These are phyloP conservation scores for Piloderma croceum DNA, from an alignment of 768 basidiomycete genomes.

Conservation along the genomic window DNA sequence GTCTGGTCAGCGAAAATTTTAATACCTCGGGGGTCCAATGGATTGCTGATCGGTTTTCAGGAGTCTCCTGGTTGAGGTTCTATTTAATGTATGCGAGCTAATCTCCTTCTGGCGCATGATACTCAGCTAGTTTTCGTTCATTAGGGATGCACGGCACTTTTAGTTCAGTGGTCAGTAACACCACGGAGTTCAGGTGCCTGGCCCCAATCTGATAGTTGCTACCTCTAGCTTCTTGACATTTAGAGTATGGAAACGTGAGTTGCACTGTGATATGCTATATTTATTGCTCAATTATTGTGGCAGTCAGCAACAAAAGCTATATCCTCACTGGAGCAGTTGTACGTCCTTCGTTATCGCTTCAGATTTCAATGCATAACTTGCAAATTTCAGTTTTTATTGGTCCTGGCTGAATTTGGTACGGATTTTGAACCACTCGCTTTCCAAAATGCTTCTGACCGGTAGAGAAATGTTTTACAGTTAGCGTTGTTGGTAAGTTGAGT, in stretches of 20 bases:
- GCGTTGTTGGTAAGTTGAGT: no score
- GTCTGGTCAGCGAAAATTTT: no score
- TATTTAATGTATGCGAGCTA: conserved; percentile 42
- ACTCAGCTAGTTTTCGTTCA: no score
- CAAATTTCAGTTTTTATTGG: conserved; percentile 22
- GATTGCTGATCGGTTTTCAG: no score
- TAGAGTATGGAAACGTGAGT: conserved; percentile 45
- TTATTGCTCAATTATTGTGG: conserved; percentile 19
- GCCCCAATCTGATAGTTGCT: no score
- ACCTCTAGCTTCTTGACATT: conserved; percentile 38
- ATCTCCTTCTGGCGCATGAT: no score
- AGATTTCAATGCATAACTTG: neutral
- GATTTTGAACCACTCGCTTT: no score
- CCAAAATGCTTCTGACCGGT: no score
- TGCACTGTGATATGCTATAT: neutral
- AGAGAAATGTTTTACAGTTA: no score
- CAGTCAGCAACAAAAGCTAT: conserved; percentile 42
- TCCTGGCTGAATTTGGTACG: conserved; percentile 41
- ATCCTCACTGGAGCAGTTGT: conserved; percentile 30
- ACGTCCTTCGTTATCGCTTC: conserved; percentile 1
- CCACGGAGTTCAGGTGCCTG: conserved; percentile 2
- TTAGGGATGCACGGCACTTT: conserved; percentile 40
- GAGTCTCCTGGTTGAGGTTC: conserved; percentile 36
- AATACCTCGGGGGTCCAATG: no score
- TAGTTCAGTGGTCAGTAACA: conserved; percentile 42